phyloP scores from a whole-genome alignment of 345 rosid genomes.

The Melastoma malabathricum region DNA sequence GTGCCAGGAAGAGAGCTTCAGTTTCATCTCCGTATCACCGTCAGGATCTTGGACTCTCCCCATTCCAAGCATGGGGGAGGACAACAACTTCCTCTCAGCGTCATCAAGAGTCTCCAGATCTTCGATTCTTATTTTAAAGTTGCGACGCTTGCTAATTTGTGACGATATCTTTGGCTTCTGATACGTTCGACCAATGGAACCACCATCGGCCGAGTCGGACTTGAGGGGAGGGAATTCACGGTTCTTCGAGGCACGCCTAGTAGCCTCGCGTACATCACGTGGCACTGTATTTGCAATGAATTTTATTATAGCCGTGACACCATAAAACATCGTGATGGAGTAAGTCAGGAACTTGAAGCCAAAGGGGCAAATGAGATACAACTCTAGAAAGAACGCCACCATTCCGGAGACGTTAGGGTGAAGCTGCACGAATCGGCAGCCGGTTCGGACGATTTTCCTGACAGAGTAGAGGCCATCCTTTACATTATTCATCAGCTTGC shows the following conservation, averaged over 20 bases:
- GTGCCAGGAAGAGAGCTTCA: too few relatives aligned
- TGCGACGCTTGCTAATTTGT: slow-evolving; percentile 39
- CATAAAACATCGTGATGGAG: slow-evolving; percentile 31
- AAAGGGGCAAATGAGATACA: slow-evolving; percentile 41
- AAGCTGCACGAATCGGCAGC: slow-evolving; percentile 17
- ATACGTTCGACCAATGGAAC: neutral
- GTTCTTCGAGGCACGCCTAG: neutral
- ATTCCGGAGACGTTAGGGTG: slow-evolving; percentile 37
- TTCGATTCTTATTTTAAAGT: slow-evolving; percentile 20
- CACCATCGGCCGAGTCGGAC: slow-evolving; percentile 7
- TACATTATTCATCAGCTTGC: slow-evolving; percentile 5
- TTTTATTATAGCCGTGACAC: slow-evolving; percentile 17
- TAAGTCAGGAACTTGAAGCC: slow-evolving; percentile 39
- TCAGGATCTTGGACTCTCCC: too few relatives aligned
- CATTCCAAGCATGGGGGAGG: neutral
- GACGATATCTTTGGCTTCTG: slow-evolving; percentile 15
- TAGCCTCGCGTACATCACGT: neutral
- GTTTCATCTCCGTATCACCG: too few relatives aligned
- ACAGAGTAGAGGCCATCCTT: slow-evolving; percentile 28
- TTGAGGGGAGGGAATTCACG: slow-evolving; percentile 9
- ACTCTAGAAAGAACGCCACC: slow-evolving; percentile 16
- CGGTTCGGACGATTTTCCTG: slow-evolving; percentile 21
- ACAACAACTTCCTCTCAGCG: neutral
- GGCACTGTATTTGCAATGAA: slow-evolving; percentile 4
- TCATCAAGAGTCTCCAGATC: neutral